A percentile compares a stretch with the other conserved stretches of the same genome.
Evolutionary conservation across 1,139 yeast species (phyloP).

Genomic region (Lodderomyces theae): DNA sequence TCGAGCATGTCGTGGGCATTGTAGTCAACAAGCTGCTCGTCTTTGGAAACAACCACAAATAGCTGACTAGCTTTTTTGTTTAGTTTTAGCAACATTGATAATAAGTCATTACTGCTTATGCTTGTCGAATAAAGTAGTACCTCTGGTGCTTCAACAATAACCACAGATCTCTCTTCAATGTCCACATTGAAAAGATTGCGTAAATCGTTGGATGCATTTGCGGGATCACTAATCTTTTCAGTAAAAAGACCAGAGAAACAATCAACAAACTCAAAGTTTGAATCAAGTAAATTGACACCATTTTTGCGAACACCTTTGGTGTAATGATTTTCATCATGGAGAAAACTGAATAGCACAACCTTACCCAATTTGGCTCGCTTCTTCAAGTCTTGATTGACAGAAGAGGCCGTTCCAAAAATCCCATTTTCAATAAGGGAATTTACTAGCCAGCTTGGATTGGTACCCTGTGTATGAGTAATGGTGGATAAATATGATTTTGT

Average conservation of each 20-base stretch:
- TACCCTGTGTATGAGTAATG: constrained; percentile 58
- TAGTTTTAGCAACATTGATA: constrained; percentile 33
- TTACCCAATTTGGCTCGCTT: constrained; percentile 22
- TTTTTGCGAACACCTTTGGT: constrained; percentile 40
- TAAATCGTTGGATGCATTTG: constrained; percentile 17
- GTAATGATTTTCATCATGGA: constrained; percentile 37
- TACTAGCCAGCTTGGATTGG: constrained; percentile 67
- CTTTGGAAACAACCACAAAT: constrained; percentile 34
- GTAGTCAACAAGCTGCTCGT: constrained; percentile 38
- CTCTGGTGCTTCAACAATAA: constrained; percentile 51
- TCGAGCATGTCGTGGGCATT: constrained; percentile 20
- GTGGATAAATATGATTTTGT: constrained; percentile 36
- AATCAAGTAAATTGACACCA: constrained; percentile 36
- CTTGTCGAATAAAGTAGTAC: constrained; percentile 44
- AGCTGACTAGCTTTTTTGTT: constrained; percentile 35
- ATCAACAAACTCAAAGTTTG: constrained; percentile 43
- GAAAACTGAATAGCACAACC: constrained; percentile 44
- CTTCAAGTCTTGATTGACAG: constrained; percentile 34
- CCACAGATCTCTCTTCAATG: constrained; percentile 22
- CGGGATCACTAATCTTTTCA: constrained; percentile 24
- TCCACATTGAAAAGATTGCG: constrained; percentile 22
- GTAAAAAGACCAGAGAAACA: constrained; percentile 43
- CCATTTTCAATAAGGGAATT: constrained; percentile 47
- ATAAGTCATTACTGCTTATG: constrained; percentile 30
- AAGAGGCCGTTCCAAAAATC: constrained; percentile 39